Percentiles rank a stretch among this genome's conserved stretches.
Conservation (phyloP, 768 basidiomycete genomes). For the Aureoboletus auriporus region DNA sequence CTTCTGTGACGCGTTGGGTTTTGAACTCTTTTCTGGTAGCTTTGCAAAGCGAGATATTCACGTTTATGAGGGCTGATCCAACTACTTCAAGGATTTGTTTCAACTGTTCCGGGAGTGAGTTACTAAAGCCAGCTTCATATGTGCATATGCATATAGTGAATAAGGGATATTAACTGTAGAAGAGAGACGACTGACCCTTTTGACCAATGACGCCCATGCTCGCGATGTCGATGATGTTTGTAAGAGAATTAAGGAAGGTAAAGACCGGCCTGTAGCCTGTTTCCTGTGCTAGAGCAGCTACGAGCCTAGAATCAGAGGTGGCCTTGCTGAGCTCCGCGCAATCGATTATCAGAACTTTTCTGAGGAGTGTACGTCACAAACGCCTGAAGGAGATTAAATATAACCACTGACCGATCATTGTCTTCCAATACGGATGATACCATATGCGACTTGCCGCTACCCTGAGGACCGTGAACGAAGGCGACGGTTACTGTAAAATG, state of each 20-base stretch:
- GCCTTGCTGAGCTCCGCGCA: slow-evolving; percentile 71
- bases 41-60: slow-evolving; percentile 48
- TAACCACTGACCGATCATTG: slow-evolving; percentile 42
- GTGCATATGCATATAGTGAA: background rate
- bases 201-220: slow-evolving; percentile 93
- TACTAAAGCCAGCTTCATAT: slow-evolving; percentile 71
- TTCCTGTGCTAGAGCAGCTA: slow-evolving; percentile 68
- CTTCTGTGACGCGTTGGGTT: slow-evolving; percentile 34
- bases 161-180: background rate
- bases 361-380: slow-evolving; percentile 21
- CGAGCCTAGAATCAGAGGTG: slow-evolving; percentile 61
- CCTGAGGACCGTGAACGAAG: slow-evolving; percentile 80
- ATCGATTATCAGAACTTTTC: slow-evolving; percentile 78
- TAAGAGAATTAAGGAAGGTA: slow-evolving; percentile 76
- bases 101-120: slow-evolving; percentile 75
- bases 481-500: slow-evolving; percentile 56
- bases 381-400: background rate
- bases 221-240: slow-evolving; percentile 85
- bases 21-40: slow-evolving; percentile 39
- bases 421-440: slow-evolving; percentile 50
- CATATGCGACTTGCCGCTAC: slow-evolving; percentile 72
- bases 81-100: slow-evolving; percentile 82
- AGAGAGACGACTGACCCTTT: slow-evolving; percentile 51
- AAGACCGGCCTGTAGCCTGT: slow-evolving; percentile 91
- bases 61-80: slow-evolving; percentile 62